These are phyloP conservation scores for Aspergillus neotritici DNA, from an alignment of 2,329 filamentous ascomycete genomes.

Conservation along the genomic window DNA sequence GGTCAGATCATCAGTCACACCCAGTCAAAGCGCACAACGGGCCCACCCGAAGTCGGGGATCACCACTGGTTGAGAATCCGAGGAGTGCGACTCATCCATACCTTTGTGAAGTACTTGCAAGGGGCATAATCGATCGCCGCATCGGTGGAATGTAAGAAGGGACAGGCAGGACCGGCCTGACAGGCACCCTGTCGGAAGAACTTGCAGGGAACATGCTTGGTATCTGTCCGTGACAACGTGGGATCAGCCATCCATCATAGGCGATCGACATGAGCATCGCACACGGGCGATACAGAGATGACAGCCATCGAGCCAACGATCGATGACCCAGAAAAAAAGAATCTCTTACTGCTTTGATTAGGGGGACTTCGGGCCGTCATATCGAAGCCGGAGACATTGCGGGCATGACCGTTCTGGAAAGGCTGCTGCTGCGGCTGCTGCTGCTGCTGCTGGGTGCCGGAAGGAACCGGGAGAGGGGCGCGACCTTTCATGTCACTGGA, in stretches of 20 bases:
- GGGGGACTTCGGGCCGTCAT: slow-evolving; percentile 44
- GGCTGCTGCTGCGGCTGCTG: slow-evolving; percentile 9
- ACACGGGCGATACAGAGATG: not conserved
- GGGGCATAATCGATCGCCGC: slow-evolving; percentile 74
- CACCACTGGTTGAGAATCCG: not conserved
- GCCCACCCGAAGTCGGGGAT: not conserved
- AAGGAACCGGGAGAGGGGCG: slow-evolving; percentile 35
- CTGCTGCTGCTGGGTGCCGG: slow-evolving; percentile 13
- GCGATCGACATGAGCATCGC: not conserved
- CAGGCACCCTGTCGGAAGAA: slow-evolving; percentile 97
- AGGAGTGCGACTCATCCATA: slow-evolving; percentile 38
- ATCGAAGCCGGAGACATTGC: slow-evolving; percentile 39
- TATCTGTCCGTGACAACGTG: slow-evolving; percentile 54
- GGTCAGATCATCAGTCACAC: slow-evolving; percentile 14
- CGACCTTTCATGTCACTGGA: slow-evolving; percentile 38
- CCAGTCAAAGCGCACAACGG: not conserved
- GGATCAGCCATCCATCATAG: not conserved
- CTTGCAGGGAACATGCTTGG: slow-evolving; percentile 97
- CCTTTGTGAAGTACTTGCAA: slow-evolving; percentile 99
- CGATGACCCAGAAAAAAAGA: not conserved
- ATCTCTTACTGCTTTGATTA: slow-evolving; percentile 40
- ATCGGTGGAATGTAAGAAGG: slow-evolving; percentile 90
- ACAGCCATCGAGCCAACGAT: not conserved
- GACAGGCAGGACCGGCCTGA: slow-evolving; percentile 91
- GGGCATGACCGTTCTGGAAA: slow-evolving; percentile 38